Conservation (phyloP, 768 basidiomycete species). For the Chalciporus pseudorubinellus region DNA sequence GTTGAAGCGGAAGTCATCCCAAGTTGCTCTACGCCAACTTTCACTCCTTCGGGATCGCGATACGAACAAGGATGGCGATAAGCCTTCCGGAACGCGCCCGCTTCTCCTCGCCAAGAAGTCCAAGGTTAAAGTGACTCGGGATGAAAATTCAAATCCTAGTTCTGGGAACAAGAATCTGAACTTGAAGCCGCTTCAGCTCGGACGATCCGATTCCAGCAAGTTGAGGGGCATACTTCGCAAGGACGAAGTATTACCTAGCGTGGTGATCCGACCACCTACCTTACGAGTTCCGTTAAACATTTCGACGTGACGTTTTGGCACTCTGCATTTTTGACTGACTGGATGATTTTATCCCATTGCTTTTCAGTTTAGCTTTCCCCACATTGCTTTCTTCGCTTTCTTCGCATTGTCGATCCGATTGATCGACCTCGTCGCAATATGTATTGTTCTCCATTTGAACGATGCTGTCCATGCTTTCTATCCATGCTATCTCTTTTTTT, state of each 20-base stretch:
- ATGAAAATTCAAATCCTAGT: slow-evolving; percentile 36
- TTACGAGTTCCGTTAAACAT: slow-evolving; percentile 40
- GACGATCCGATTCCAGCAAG: slow-evolving; percentile 62
- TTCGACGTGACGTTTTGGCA: neutral
- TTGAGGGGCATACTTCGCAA: slow-evolving; percentile 55
- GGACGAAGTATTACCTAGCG: slow-evolving; percentile 55
- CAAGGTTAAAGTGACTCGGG: slow-evolving; percentile 31
- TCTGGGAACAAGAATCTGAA: slow-evolving; percentile 47
- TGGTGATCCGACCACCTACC: slow-evolving; percentile 61
- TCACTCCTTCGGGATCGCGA: slow-evolving; percentile 62
- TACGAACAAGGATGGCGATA: slow-evolving; percentile 34
- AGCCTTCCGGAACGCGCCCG: slow-evolving; percentile 45
- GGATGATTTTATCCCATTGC: neutral
- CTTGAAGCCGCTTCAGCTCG: slow-evolving; percentile 59
- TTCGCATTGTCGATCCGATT: neutral
- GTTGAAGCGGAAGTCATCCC: slow-evolving; percentile 39
- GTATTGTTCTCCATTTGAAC: slow-evolving; percentile 5
- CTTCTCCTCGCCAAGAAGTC: slow-evolving; percentile 55
- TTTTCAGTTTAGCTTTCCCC: slow-evolving; percentile 3
- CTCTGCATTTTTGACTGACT: neutral
- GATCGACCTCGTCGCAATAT: neutral
- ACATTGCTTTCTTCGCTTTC: slow-evolving; percentile 3
- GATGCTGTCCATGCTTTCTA: slow-evolving; percentile 12
- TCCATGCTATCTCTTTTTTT: slow-evolving; percentile 3
- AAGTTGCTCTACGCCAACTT: slow-evolving; percentile 50